Conservation (phyloP, 768 basidiomycete genomes). For the Trametes villosa region DNA sequence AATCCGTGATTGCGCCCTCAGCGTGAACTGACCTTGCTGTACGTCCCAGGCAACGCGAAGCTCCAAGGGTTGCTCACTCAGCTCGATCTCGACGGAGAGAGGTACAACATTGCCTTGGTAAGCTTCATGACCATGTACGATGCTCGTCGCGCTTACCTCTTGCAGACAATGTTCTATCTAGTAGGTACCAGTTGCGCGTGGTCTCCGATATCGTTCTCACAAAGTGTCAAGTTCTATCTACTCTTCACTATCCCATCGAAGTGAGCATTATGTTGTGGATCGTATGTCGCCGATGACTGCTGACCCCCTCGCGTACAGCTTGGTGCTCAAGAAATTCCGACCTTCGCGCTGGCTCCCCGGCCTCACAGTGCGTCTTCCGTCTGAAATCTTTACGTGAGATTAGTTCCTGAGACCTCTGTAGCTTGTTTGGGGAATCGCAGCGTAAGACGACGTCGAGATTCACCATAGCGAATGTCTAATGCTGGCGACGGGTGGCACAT, state of each 20-base stretch:
- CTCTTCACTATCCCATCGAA: constrained; percentile 5
- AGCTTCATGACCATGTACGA: no score
- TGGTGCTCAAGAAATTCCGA: constrained; percentile 63
- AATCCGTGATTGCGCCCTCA: no score
- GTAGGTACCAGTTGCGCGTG: constrained; percentile 41
- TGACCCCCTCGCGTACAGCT: constrained; percentile 14
- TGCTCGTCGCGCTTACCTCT: neutral
- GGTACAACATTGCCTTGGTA: constrained; percentile 70
- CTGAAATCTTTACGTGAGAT: neutral
- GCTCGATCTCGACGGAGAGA: constrained; percentile 56
- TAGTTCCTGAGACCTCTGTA: constrained; percentile 25
- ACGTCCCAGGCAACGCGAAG: constrained; percentile 29
- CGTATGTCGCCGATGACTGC: constrained; percentile 30
- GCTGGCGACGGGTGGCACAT: no score
- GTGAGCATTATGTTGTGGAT: constrained; percentile 40
- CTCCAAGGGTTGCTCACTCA: constrained; percentile 54
- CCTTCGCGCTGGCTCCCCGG: constrained; percentile 74
- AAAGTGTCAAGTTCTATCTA: neutral
- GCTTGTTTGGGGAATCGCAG: constrained; percentile 67
- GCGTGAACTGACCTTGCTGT: neutral
- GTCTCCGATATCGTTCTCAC: neutral
- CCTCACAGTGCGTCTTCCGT: constrained; percentile 54
- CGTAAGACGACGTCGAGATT: constrained; percentile 41
- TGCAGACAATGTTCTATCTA: constrained; percentile 69
- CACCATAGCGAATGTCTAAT: neutral